Percentiles rank a stretch among this genome's conserved stretches.
Evolutionary conservation across 805 yeast genomes (phyloP).

Genomic region (Priceomyces melissophilus): DNA sequence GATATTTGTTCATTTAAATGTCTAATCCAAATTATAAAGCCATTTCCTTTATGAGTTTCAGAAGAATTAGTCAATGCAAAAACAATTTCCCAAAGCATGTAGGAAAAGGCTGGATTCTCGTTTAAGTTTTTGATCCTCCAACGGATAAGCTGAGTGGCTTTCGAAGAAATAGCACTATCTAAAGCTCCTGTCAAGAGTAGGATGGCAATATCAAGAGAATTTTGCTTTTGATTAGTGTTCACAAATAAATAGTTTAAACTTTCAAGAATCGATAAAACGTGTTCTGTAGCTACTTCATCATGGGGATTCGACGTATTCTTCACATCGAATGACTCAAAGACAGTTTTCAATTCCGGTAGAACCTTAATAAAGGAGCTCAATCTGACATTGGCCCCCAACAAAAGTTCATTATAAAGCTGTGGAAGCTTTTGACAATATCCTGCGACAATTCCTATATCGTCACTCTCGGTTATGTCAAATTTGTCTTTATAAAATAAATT

Average conservation of each 20-base stretch:
- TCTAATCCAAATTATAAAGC: conserved; percentile 55
- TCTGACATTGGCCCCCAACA: neutral
- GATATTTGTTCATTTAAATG: conserved; percentile 31
- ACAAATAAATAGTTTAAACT: conserved; percentile 38
- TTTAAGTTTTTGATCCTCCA: conserved; percentile 49
- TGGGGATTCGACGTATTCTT: neutral
- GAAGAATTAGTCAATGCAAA: conserved; percentile 30
- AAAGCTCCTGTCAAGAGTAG: conserved; percentile 33
- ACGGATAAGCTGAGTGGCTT: conserved; percentile 42
- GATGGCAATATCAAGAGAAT: conserved; percentile 18
- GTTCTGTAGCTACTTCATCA: conserved; percentile 11
- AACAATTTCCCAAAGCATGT: conserved; percentile 46
- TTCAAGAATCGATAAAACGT: conserved; percentile 21
- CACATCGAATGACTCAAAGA: neutral
- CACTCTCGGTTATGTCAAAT: too few species aligned
- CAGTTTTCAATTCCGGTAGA: conserved; percentile 12
- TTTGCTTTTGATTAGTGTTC: conserved; percentile 6
- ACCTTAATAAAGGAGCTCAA: conserved; percentile 6
- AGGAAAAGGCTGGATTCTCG: conserved; percentile 10
- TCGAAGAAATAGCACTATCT: conserved; percentile 34
- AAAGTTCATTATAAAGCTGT: conserved; percentile 3
- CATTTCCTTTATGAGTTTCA: conserved; percentile 33
- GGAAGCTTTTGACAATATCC: conserved; percentile 15
- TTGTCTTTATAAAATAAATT: too few species aligned
- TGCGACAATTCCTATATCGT: conserved; percentile 8